phyloP scores from a whole-genome alignment of 441 rosid species.

The Capsella rubella region DNA sequence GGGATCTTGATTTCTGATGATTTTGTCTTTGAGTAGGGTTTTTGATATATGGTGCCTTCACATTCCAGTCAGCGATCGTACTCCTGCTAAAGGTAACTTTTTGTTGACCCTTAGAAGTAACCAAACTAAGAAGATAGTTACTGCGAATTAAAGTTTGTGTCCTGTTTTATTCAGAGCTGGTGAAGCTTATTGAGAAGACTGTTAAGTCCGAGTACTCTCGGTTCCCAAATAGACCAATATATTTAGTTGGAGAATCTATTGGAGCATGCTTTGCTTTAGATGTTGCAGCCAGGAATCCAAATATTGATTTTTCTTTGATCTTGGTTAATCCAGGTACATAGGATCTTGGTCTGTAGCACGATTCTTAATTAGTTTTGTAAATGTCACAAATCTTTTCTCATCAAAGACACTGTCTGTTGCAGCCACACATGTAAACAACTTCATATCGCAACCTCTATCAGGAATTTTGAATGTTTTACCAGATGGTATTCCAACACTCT shows the following conservation, averaged over 20 bases:
- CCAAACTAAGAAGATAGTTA: neutral
- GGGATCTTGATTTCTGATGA: constrained; percentile 18
- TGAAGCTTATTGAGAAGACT: constrained; percentile 57
- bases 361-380: neutral
- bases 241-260: constrained; percentile 75
- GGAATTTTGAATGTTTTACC: constrained; percentile 63
- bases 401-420: constrained; percentile 30
- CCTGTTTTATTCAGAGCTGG: constrained; percentile 52
- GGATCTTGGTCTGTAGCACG: neutral
- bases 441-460: constrained; percentile 55
- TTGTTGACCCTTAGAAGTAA: neutral
- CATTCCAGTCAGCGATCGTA: constrained; percentile 67
- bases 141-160: neutral
- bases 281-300: constrained; percentile 68
- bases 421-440: constrained; percentile 73
- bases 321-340: constrained; percentile 72
- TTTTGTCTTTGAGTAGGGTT: constrained; percentile 52
- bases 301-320: constrained; percentile 62
- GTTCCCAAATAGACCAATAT: constrained; percentile 68
- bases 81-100: constrained; percentile 54
- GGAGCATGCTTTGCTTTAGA: constrained; percentile 79
- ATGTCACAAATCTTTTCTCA: neutral
- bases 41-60: constrained; percentile 72
- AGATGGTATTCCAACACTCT: constrained; percentile 47
- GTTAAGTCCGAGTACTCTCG: constrained; percentile 46